These are phyloP conservation scores for Aspergillus quadrilineatus DNA, from an alignment of 2,329 filamentous ascomycete genomes.

Conservation along the genomic window DNA sequence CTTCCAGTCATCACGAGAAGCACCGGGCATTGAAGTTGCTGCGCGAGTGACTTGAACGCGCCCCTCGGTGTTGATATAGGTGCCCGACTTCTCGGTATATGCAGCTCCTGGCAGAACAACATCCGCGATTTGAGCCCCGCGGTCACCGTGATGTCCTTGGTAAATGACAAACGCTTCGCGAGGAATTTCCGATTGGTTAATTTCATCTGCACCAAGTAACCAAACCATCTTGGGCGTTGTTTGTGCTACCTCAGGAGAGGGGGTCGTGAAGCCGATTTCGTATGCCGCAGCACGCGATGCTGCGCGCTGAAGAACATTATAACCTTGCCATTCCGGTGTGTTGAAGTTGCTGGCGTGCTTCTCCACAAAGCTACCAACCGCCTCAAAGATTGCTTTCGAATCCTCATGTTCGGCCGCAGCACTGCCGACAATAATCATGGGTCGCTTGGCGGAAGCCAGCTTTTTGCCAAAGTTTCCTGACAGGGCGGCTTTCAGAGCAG, in stretches of 20 bases:
- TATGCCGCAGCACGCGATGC: constrained; percentile 91
- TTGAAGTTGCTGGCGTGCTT: constrained; percentile 88
- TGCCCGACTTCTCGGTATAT: constrained; percentile 95
- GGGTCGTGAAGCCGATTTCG: constrained; percentile 90
- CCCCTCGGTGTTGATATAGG: constrained; percentile 97
- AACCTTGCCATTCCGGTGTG: constrained; percentile 92
- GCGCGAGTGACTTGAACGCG: constrained; percentile 91
- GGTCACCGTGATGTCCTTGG: constrained; percentile 96
- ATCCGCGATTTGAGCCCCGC: constrained; percentile 87
- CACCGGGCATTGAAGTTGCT: constrained; percentile 84
- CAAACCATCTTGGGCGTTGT: constrained; percentile 93
- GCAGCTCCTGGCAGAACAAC: constrained; percentile 90
- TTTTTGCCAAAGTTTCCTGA: constrained; percentile 90
- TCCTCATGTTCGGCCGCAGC: constrained; percentile 88
- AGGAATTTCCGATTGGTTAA: constrained; percentile 79
- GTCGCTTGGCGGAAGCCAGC: constrained; percentile 79
- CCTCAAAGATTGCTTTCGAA: constrained; percentile 90
- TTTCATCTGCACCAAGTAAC: constrained; percentile 93
- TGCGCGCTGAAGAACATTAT: constrained; percentile 91
- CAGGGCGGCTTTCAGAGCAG: constrained; percentile 79
- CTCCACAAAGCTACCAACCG: constrained; percentile 84
- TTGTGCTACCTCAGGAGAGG: constrained; percentile 75
- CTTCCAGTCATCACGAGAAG: constrained; percentile 96
- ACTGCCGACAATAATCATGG: constrained; percentile 96
- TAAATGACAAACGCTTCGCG: constrained; percentile 97